phyloP scores from a whole-genome alignment of 805 yeast species.

The Wickerhamomyces bovis region DNA sequence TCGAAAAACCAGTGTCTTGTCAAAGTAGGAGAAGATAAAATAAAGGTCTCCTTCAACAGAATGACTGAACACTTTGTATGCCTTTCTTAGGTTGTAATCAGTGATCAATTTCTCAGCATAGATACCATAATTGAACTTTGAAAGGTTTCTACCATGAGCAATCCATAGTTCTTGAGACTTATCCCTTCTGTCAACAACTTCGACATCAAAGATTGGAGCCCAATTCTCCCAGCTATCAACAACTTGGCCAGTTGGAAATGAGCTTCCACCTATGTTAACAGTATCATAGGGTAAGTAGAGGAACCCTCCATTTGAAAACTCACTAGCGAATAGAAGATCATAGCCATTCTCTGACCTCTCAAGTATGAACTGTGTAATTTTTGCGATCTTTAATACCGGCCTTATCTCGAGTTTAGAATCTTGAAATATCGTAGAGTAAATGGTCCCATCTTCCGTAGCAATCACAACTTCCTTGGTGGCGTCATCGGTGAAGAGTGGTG shows the following conservation, averaged over 20 bases:
- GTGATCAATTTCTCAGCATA: constrained; percentile 11
- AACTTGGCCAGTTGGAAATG: constrained; percentile 1
- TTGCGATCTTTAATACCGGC: constrained; percentile 33
- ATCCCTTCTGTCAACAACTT: constrained; percentile 24
- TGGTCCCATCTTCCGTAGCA: constrained; percentile 22
- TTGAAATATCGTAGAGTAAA: constrained; percentile 18
- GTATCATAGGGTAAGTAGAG: constrained; percentile 22
- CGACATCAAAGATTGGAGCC: constrained; percentile 42
- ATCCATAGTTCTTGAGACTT: constrained; percentile 35
- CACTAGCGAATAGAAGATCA: constrained; percentile 33
- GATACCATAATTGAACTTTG: constrained; percentile 16
- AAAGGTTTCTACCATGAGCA: constrained; percentile 17
- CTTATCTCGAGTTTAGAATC: constrained; percentile 16
- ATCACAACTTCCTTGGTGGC: constrained; percentile 17
- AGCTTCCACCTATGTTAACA: background rate
- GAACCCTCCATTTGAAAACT: constrained; percentile 34
- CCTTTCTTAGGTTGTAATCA: constrained; percentile 14
- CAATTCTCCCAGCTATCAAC: constrained; percentile 35
- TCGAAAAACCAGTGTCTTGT: constrained; percentile 32
- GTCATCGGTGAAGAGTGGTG: constrained; percentile 14
- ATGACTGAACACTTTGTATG: constrained; percentile 15
- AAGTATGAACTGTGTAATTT: constrained; percentile 24
- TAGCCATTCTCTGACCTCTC: constrained; percentile 12
- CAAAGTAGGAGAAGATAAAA: constrained; percentile 33
- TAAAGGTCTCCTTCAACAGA: constrained; percentile 15